phyloP scores from a whole-genome alignment of 1,284 basidiomycete species.

The Malassezia dermatis region DNA sequence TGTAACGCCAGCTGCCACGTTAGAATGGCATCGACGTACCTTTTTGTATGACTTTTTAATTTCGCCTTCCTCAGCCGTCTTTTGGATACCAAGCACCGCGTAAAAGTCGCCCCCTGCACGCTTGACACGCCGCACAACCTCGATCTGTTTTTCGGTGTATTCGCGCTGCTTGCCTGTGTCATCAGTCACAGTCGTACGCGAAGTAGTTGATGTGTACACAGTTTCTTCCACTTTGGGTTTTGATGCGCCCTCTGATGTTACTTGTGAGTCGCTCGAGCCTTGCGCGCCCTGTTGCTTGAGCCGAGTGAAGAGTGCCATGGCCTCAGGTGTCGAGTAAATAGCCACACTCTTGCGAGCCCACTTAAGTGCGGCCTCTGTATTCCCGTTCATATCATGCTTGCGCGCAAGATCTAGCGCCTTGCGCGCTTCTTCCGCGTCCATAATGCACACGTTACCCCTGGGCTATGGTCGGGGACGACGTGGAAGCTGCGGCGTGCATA shows the following conservation, averaged over 20 bases:
- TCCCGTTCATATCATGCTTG: constrained; percentile 36
- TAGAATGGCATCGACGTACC: constrained; percentile 52
- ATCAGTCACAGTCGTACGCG: neutral
- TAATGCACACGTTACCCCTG: constrained; percentile 4
- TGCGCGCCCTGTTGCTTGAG: constrained; percentile 50
- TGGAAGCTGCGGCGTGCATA: constrained; percentile 12
- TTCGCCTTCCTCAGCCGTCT: constrained; percentile 64
- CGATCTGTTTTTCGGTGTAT: constrained; percentile 73
- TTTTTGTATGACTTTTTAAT: constrained; percentile 96
- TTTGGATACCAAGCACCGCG: constrained; percentile 74
- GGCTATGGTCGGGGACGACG: neutral
- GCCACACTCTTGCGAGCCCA: constrained; percentile 81
- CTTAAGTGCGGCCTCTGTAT: constrained; percentile 58
- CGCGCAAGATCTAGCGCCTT: constrained; percentile 40
- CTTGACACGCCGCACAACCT: constrained; percentile 75
- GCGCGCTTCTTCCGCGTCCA: constrained; percentile 38
- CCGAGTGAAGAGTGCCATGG: constrained; percentile 57
- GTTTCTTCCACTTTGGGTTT: neutral
- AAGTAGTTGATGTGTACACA: neutral
- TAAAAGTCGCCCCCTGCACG: constrained; percentile 80
- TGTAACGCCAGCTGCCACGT: constrained; percentile 67
- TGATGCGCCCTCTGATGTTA: neutral
- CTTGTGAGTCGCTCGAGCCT: constrained; percentile 28
- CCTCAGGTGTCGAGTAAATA: constrained; percentile 73
- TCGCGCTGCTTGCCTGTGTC: constrained; percentile 57